A percentile compares a stretch with the other conserved stretches of the same genome.
Conservation (phyloP, 2,329 filamentous ascomycete genomes). For the Pseudodiploospora longispora region DNA sequence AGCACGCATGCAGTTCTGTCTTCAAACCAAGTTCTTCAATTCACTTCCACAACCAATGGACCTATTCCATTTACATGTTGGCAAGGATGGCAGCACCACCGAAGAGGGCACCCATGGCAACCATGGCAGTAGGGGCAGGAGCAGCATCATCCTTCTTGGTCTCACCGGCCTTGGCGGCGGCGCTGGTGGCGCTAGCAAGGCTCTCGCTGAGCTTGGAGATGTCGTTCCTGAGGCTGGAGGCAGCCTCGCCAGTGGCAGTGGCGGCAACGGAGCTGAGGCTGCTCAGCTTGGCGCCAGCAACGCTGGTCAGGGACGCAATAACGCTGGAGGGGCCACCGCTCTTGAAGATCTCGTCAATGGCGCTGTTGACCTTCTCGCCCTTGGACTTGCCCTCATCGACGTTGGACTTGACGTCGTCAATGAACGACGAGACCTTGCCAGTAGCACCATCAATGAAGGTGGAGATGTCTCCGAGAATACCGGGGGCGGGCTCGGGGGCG, state of each 20-base stretch:
- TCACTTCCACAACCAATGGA: not conserved
- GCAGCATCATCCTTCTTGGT: slow-evolving; percentile 14
- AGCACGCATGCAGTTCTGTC: not conserved
- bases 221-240: slow-evolving; percentile 16
- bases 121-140: slow-evolving; percentile 31
- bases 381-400: slow-evolving; percentile 7
- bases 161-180: slow-evolving; percentile 12
- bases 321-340: slow-evolving; percentile 5
- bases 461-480: slow-evolving; percentile 9
- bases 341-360: slow-evolving; percentile 4
- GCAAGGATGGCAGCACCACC: slow-evolving; percentile 37
- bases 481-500: slow-evolving; percentile 7
- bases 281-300: slow-evolving; percentile 16
- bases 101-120: slow-evolving; percentile 38
- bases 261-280: slow-evolving; percentile 14
- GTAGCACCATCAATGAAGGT: slow-evolving; percentile 7
- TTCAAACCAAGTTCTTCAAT: not conserved
- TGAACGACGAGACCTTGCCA: slow-evolving; percentile 4
- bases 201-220: slow-evolving; percentile 14
- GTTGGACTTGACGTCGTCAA: slow-evolving; percentile 2
- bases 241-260: slow-evolving; percentile 13
- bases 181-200: slow-evolving; percentile 10
- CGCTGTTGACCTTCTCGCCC: slow-evolving; percentile 5
- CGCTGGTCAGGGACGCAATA: slow-evolving; percentile 11
- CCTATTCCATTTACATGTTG: slow-evolving; percentile 29